Percentiles rank a stretch among this genome's conserved stretches.
Conservation (phyloP, 176 grass and related monocot genomes). For the Hsuehochloa calcarea region DNA sequence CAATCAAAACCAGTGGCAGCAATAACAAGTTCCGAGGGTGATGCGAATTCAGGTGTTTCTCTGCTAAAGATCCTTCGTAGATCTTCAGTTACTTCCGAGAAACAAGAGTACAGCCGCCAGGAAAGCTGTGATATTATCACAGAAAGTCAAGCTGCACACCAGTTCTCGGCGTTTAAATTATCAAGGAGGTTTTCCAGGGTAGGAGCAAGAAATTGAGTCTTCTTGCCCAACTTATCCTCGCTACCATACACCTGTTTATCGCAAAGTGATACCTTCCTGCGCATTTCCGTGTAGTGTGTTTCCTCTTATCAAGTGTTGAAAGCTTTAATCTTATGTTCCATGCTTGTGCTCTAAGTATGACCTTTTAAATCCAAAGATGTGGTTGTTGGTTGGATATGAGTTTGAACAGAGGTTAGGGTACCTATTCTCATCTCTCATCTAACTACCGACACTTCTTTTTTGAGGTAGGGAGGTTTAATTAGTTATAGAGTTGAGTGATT, state of each 20-base stretch:
- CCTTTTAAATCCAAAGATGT: too few relatives aligned
- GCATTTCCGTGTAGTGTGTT: not conserved
- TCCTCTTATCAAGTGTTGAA: not conserved
- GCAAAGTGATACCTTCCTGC: not conserved
- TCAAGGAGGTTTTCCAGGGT: constrained; percentile 61
- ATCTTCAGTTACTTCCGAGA: constrained; percentile 50
- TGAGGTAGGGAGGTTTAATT: too few relatives aligned
- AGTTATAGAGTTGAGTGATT: too few relatives aligned
- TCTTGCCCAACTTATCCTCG: not conserved
- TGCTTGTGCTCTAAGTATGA: not conserved
- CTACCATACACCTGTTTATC: not conserved
- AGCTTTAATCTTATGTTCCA: not conserved
- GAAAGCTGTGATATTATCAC: constrained; percentile 38
- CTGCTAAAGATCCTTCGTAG: constrained; percentile 66
- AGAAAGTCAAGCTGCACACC: constrained; percentile 58
- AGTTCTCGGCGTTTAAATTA: constrained; percentile 78
- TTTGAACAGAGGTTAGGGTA: too few relatives aligned
- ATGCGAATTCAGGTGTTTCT: constrained; percentile 45
- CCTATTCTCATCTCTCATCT: too few relatives aligned
- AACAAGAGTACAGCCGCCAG: constrained; percentile 40
- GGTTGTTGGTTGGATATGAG: too few relatives aligned
- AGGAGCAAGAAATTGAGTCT: constrained; percentile 32
- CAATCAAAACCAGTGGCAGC: constrained; percentile 48
- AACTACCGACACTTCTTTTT: too few relatives aligned
- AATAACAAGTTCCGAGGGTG: constrained; percentile 24